Percentiles rank a stretch among this genome's conserved stretches.
Conservation (phyloP, 2,329 filamentous ascomycete species). For the Fusarium pseudonygamai region DNA sequence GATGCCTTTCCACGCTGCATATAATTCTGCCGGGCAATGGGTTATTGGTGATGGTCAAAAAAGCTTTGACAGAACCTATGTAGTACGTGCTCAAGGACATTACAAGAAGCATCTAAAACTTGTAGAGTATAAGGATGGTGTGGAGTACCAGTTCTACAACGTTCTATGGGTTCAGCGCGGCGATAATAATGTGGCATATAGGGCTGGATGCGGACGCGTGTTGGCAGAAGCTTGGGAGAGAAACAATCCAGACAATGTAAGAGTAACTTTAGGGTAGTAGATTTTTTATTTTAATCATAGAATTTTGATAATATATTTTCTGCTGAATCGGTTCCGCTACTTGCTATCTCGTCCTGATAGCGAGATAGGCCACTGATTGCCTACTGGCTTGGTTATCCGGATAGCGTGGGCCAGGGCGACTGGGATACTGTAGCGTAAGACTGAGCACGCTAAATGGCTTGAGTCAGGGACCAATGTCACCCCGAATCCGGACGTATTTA, state of each 20-base stretch:
- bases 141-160: background rate
- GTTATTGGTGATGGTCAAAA: background rate
- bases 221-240: background rate
- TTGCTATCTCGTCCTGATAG: background rate
- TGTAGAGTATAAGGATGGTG: background rate
- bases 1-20: background rate
- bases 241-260: background rate
- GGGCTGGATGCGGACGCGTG: background rate
- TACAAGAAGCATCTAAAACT: background rate
- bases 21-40: background rate
- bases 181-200: background rate
- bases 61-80: too few species aligned
- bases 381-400: background rate
- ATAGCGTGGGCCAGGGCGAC: too few species aligned
- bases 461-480: background rate
- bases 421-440: background rate
- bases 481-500: background rate
- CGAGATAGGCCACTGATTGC: background rate
- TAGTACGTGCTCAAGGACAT: too few species aligned
- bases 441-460: background rate
- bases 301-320: too few species aligned
- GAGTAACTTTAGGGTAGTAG: too few species aligned
- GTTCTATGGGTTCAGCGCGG: background rate
- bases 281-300: too few species aligned
- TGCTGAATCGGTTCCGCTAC: fast-evolving